Base-by-base conservation (phyloP, 2,329 filamentous ascomycete species). In the Sphaerulina vaccinii region DNA sequence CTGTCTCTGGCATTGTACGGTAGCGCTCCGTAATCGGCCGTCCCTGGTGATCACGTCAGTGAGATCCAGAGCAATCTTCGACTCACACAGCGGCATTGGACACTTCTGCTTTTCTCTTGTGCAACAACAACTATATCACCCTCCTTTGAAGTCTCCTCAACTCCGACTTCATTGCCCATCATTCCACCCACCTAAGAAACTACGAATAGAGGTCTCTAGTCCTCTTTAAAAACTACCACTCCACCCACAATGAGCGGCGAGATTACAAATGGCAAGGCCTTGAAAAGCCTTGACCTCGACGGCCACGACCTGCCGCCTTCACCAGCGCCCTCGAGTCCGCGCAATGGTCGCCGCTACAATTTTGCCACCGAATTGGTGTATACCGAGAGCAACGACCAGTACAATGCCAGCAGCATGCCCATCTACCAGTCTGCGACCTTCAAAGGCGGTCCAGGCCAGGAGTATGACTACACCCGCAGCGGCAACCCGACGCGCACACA, bases 351-450 rank as follows among this genome's bases (percentile, higher is more conserved):
- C 61, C 88, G 90, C 62, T 99, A 97, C 73, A 90, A 91, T 39
- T 82, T 99, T 55, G 92, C 92, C 52, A 99, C 93, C 3, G 93
- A 99, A 74, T 78, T 99, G 57, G 93, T 99, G 55, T 97, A 92
- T 72, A 97, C 92, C 45, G 93, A 99, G 65, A 85, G 87, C 70
- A 93, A 86, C 73, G 93, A 99, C 72, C 93, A 99, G 76, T 96
- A 97, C 78, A 95, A 95, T 68, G 83, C 93, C 52, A 96, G 90
- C 63, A 97, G 91, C 71, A 86, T 95, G 64, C 93, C 93, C 48
- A 97, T 99, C 68, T 99, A 99, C 73, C 93, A 86, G 80, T 95
- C 90, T 42, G 95, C 93, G 42, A 99, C 93, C 32, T 99, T 99
- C 79, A 99, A 99, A 75, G 93, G 97, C 29, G 67, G 67, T 9